Conservation (phyloP, 108 stramenopile genomes). For the Mediolabrus comicus region DNA sequence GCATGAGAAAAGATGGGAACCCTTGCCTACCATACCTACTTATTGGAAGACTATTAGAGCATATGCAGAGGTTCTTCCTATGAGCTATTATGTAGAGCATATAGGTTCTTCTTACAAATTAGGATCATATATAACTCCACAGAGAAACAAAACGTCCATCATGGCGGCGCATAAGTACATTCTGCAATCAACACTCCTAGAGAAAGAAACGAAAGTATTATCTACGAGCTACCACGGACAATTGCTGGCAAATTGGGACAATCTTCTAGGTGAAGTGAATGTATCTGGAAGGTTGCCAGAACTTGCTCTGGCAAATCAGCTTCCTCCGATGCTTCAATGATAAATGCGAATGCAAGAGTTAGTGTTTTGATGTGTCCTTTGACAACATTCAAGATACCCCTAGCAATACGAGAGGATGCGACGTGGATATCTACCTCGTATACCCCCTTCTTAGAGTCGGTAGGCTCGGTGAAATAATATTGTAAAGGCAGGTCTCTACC, state of each 20-base stretch:
- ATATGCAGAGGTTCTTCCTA: too few species aligned
- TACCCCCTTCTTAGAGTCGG: conserved; percentile 54
- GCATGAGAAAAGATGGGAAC: too few species aligned
- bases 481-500: conserved; percentile 88
- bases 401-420: conserved; percentile 78
- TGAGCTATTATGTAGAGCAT: too few species aligned
- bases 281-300: conserved; percentile 76
- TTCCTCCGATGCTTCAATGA: conserved; percentile 82
- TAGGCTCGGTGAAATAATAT: conserved; percentile 74
- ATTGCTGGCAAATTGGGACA: conserved; percentile 67
- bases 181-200: too few species aligned
- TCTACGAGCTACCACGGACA: neutral
- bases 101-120: too few species aligned
- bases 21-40: too few species aligned
- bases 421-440: conserved; percentile 90
- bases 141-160: too few species aligned
- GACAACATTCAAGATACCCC: conserved; percentile 88
- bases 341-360: conserved; percentile 86
- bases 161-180: too few species aligned
- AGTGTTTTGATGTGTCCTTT: conserved; percentile 80
- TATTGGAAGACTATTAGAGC: too few species aligned
- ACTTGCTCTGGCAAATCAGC: conserved; percentile 85
- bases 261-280: conserved; percentile 76
- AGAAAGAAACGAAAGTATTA: too few species aligned
- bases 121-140: too few species aligned